Evolutionary conservation across 345 rosid species (phyloP).

Genomic region (Moringa oleifera): DNA sequence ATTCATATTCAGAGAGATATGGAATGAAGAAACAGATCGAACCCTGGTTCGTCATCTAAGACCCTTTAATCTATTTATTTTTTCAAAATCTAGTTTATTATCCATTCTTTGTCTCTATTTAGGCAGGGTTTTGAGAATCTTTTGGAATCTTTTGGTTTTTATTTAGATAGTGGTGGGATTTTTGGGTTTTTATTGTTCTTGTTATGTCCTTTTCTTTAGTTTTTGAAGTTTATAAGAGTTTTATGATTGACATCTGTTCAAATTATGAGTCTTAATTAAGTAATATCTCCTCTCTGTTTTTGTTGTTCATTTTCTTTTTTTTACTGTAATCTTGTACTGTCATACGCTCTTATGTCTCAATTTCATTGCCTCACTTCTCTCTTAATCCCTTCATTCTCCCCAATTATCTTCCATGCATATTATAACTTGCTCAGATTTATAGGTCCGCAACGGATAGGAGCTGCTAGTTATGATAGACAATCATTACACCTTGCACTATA

Average conservation of each 20-base stretch:
- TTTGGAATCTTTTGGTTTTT: no score
- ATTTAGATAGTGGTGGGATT: no score
- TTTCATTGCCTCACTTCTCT: not conserved
- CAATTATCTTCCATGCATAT: not conserved
- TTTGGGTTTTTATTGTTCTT: not conserved
- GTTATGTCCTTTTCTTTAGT: no score
- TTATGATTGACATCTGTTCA: not conserved
- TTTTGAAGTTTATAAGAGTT: not conserved
- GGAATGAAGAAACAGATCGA: slow-evolving; percentile 75
- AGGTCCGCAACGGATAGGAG: not conserved
- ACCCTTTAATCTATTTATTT: not conserved
- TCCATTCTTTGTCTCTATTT: not conserved
- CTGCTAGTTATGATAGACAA: not conserved
- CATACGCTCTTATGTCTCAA: not conserved
- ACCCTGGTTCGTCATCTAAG: slow-evolving; percentile 43
- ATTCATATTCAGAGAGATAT: slow-evolving; percentile 72
- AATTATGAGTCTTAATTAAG: not conserved
- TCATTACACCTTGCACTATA: not conserved
- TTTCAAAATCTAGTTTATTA: not conserved
- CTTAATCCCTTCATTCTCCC: not conserved
- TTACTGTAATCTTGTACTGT: not conserved
- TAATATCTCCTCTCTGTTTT: not conserved
- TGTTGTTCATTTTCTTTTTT: not conserved
- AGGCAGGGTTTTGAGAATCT: not conserved
- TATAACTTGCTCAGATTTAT: not conserved